Base-by-base conservation (phyloP, 805 yeast genomes). In the Pichia scutulata region DNA sequence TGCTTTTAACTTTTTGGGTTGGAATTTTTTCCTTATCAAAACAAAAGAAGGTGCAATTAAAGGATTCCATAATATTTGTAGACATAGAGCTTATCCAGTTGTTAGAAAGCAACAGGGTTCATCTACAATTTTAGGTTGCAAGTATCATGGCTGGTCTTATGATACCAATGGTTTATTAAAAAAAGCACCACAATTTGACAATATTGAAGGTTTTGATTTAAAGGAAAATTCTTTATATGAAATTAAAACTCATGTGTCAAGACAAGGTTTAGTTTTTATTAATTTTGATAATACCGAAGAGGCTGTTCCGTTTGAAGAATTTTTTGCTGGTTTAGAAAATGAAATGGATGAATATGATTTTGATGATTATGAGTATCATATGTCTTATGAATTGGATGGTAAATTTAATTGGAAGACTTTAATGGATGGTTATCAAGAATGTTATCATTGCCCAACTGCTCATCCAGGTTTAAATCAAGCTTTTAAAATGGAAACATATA, bases 351-450 rank as follows among this genome's bases (percentile, higher is more conserved):
- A 79, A 62, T 80, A 70, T 59, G 84, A 80, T 60, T 80, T 80
- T 58, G 64, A 70, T 28, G 84, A 80, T 61, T 80, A 80, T 57
- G 83, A 80, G 56, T 80, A 78, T 65, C 78, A 80, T 64, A 78
- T 79, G 83, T 75, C 81, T 16, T 80, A 79, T 56, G 84, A 80
- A 60, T 70, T 80, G 43, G 82, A 78, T 55, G 84, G 85, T 46
- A 68, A 76, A 58, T 80, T 80, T 69, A 80, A 80, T 67, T 80
- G 85, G 84, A 80, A 80, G 58, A 80, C 84, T 5, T 69, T 80
- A 53, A 78, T 80, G 82, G 84, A 80, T 57, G 84, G 85, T 9
- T 80, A 80, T 65, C 83, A 80, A 66, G 84, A 80, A 64, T 80
- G 84, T 57, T 80, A 80, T 65, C 85, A 80, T 62, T 80, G 84